Base-by-base conservation (phyloP, 2,329 filamentous ascomycete species). In the Fusarium circinatum region DNA sequence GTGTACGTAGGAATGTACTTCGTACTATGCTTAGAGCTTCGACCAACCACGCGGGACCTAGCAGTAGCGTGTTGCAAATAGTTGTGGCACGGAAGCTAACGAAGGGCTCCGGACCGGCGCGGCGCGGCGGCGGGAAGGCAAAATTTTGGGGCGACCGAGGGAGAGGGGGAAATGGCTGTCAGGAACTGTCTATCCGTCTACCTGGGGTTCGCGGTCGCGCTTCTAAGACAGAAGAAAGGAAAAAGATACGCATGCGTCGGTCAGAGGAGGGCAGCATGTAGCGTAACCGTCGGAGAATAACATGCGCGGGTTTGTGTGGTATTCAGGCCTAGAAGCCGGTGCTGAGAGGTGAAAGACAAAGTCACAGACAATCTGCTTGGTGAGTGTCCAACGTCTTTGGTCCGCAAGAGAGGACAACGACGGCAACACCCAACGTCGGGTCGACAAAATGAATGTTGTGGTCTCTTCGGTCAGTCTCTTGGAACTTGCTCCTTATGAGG, bases 401-500 rank as follows among this genome's bases (percentile, higher is more conserved):
- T 62, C 59, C 63, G 62, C 64, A 71, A 42, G 55, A 45, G 65
- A 70, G 52, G 62, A 71, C 54, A 42, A 66, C 54, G 49, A 67
- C 62, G 62, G 71, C 42, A 68, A 71, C 59, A 74, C 42, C 55
- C 68, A 65, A 71, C 56, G 67, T 57, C 54, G 47, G 59, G 68
- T 70, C 45, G 64, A 70, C 65, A 71, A 73, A 73, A 51, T 71
- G 65, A 55, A 70, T 63, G 68, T 57, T 70, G 62, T 74, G 65
- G 65, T 68, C 72, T 66, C 56, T 68, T 55, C 56, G 44, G 57
- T 69, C 73, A 56, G 63, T 69, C 63, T 57, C 57, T 73, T 74
- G 75, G 76, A 78, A 68, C 66, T 68, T 74, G 76, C 74, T 77
- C 73, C 76, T 78, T 78, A 78, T 78, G 76, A 78, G 75, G 75